Base-by-base conservation (phyloP, 768 basidiomycete species). In the Leucocoprinus birnbaumii region DNA sequence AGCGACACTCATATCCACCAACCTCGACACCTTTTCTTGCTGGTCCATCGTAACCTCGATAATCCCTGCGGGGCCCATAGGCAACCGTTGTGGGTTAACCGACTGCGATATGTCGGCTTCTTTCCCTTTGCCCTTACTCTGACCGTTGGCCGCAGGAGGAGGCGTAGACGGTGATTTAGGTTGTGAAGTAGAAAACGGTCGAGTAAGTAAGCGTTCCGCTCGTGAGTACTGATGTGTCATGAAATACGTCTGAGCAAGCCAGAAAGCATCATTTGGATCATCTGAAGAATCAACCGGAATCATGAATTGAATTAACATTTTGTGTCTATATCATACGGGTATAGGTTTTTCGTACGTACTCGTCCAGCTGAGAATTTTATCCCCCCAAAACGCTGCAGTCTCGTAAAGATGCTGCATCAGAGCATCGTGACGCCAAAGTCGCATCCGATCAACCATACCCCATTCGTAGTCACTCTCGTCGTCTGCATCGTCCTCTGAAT, bases 351-450 rank as follows among this genome's bases (percentile, higher is more conserved):
- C 27, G 10, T 13, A 79, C 84, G 62, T 65, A 98, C 96, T 90
- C 26, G 97, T 98, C 92, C 94, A 95, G 58, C 83, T 90, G 45
- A 98, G 76, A 44, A 98, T 86, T 70, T 99, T 98, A 74, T 96
- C 94, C 3, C 97, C 97, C 97, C 97, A 99, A 67, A 98, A 98
- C 4, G 90, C 88, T 2, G 97, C 96, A 0, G 95, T 97, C 60
- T 94, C 91, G 69, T 98, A 97, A 11, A 99, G 73, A 76, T 99
- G 97, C 70, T 98, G 97, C 86, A 95, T 94, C 60, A 99, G 81
- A 40, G 97, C 96, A 73, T 98, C 97, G 65, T 98, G 95, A 40
- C 97, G 77, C 96, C 96, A 98, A 42, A 94, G 73, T 55, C 97
- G 79, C 93, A 99, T 95, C 26, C 95, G 83, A 71, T 98, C 95